Evolutionary conservation across 306 rosid species (phyloP).

Genomic region (Prunus kanzakura): DNA sequence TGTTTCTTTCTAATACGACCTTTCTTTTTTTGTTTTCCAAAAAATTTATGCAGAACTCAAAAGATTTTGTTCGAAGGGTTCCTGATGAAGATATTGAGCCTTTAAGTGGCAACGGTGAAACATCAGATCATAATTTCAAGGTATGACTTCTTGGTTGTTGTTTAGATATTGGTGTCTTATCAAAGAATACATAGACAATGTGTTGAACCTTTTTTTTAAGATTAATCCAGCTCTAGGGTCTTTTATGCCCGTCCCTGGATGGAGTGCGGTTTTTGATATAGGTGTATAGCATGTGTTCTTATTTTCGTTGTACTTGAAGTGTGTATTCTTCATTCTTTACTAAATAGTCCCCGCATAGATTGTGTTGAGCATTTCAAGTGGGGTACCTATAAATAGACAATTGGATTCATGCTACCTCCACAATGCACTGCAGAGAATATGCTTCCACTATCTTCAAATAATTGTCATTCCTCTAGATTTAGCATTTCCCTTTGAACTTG

Average conservation of each 20-base stretch:
- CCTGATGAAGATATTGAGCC: constrained; percentile 53
- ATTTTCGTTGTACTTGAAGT: neutral
- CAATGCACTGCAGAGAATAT: neutral
- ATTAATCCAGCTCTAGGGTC: neutral
- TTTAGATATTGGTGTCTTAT: neutral
- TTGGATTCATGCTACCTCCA: neutral
- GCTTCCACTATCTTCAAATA: neutral
- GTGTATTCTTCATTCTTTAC: neutral
- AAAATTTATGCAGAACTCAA: constrained; percentile 48
- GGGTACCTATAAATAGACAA: neutral
- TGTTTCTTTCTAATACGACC: constrained; percentile 2
- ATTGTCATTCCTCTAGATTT: neutral
- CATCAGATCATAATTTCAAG: constrained; percentile 39
- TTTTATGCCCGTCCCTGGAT: neutral
- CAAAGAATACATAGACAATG: neutral
- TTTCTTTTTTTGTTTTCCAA: neutral
- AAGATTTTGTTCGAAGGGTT: constrained; percentile 48
- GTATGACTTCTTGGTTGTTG: constrained; percentile 25
- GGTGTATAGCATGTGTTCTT: too few relatives aligned
- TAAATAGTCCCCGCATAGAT: neutral
- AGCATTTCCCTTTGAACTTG: neutral
- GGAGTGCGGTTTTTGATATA: neutral
- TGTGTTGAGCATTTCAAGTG: neutral
- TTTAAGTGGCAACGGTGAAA: constrained; percentile 3
- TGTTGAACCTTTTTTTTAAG: neutral